These are phyloP conservation scores for Ophiocordyceps camponoti-saundersi DNA, from an alignment of 2,329 filamentous ascomycete genomes.

Conservation along the genomic window DNA sequence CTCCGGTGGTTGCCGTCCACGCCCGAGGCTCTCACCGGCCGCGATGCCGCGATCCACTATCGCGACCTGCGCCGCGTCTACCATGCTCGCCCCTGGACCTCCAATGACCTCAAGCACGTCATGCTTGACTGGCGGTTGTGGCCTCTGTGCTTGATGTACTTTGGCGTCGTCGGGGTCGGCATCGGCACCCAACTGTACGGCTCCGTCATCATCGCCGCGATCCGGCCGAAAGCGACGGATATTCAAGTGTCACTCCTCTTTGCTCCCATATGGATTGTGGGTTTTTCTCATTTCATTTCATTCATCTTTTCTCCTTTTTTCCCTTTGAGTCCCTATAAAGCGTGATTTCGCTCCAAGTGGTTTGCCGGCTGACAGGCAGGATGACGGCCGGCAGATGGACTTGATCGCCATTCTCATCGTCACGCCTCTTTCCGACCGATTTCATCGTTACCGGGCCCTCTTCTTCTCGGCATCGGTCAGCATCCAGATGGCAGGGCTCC, in stretches of 20 bases:
- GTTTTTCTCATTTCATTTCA: conserved; percentile 9
- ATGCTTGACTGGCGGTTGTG: conserved; percentile 77
- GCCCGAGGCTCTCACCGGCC: conserved; percentile 54
- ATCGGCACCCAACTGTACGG: conserved; percentile 83
- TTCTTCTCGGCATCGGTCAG: conserved; percentile 66
- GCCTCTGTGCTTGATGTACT: conserved; percentile 82
- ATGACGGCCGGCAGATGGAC: conserved; percentile 47
- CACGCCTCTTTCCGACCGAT: conserved; percentile 74
- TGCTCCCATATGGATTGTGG: conserved; percentile 80
- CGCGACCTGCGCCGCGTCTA: conserved; percentile 69
- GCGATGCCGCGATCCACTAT: conserved; percentile 71
- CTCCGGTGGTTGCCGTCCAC: conserved; percentile 50
- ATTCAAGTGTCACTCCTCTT: conserved; percentile 69
- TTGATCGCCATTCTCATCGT: conserved; percentile 72
- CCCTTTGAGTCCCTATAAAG: too few species aligned
- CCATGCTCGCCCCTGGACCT: conserved; percentile 53
- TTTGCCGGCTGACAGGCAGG: not conserved
- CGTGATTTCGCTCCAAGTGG: not conserved
- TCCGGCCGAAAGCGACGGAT: conserved; percentile 54
- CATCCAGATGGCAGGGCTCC: conserved; percentile 67
- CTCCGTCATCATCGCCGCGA: conserved; percentile 68
- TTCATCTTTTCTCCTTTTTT: not conserved
- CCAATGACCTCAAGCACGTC: conserved; percentile 52
- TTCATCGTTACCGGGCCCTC: conserved; percentile 60
- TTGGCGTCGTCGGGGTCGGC: conserved; percentile 82